Evolutionary conservation across 176 grass and related monocot species (phyloP), one percentile per base, ranked within the genome.

Genomic region (Tillandsia fasciculata): DNA sequence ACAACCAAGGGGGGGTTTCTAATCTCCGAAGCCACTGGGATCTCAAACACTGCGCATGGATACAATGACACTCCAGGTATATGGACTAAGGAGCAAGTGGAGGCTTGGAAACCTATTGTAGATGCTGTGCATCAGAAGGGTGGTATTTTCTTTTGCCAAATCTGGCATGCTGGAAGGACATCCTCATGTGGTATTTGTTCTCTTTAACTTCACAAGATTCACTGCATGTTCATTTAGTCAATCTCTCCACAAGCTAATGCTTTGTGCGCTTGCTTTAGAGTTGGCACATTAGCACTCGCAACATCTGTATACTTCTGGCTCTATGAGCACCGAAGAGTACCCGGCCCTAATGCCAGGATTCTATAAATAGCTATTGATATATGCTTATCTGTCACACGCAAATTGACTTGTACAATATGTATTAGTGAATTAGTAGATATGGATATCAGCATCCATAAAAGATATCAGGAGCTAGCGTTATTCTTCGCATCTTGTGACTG

Each of bases 91-190:
- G 86, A 82, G 33, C 90, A 93, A 47, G 68, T 93, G 11, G 80
- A 86, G 51, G 83, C 86, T 24, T 93, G 90, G 90, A 93, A 83
- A 64, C 86, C 77, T 12, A 50, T 89, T 50, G 86, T 93, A 52
- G 64, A 89, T 64, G 70, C 80, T 0, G 83, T 86, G 27, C 90
- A 93, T 83, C 68, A 71, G 0, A 89, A 81, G 73, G 90, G 71
- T 29, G 90, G 77, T 3, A 59, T 74, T 69, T 89, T 89, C 80
- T 93, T 93, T 75, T 93, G 83, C 70, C 90, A 92, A 68, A 85
- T 92, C 69, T 87, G 81, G 89, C 89, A 92, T 63, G 80, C 72
- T 9, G 86, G 90, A 49, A 81, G 90, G 69, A 70, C 64, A 26
- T 89, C 86, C 50, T 79, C 85, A 61, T 81, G 70, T 68, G 71